These are phyloP conservation scores for Xylaria castorea DNA, from an alignment of 495 filamentous ascomycete species.

Conservation along the genomic window DNA sequence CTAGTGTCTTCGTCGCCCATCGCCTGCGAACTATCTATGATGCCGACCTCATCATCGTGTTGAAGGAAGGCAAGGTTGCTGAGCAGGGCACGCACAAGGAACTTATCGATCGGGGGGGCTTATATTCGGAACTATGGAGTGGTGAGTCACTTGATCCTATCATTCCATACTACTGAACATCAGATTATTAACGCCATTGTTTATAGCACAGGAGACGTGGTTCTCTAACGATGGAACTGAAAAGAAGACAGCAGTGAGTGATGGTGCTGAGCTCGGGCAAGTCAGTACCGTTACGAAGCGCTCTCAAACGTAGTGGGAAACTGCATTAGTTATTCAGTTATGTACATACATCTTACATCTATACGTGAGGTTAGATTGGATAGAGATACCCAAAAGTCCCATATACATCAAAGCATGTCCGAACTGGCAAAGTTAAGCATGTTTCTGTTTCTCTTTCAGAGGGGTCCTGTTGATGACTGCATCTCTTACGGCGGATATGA, in stretches of 20 bases:
- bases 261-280: constrained; percentile 11
- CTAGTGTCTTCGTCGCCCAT: constrained; percentile 94
- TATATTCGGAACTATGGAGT: constrained; percentile 93
- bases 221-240: constrained; percentile 47
- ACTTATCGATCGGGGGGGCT: constrained; percentile 76
- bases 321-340: not conserved
- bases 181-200: constrained; percentile 29
- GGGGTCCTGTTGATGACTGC: too few species aligned
- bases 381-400: constrained; percentile 9
- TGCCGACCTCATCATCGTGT: constrained; percentile 90
- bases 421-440: not conserved
- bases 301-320: not conserved
- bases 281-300: not conserved
- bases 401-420: not conserved
- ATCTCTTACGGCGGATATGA: too few species aligned
- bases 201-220: constrained; percentile 53
- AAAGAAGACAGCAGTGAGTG: constrained; percentile 30
- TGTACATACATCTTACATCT: not conserved
- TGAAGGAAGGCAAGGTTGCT: constrained; percentile 81
- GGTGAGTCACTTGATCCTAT: constrained; percentile 56
- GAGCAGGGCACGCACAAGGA: constrained; percentile 88
- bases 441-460: not conserved
- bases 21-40: constrained; percentile 92
- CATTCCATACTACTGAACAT: not conserved
- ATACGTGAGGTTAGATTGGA: not conserved